Evolutionary conservation across 1,139 yeast species (phyloP), one percentile per base, ranked within the genome.

Genomic region (Blastobotrys buckinghamii): DNA sequence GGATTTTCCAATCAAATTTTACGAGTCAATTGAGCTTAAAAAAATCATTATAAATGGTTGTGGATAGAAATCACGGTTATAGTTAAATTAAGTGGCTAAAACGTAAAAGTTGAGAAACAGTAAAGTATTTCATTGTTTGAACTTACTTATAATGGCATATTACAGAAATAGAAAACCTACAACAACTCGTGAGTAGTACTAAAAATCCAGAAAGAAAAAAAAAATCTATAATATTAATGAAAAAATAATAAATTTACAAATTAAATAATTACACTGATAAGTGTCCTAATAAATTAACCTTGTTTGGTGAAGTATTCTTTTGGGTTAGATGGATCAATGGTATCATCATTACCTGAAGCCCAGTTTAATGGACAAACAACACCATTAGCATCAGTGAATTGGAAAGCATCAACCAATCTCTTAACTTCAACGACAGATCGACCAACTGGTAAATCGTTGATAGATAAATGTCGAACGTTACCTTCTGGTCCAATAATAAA

Each of bases 321-420:
- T 62, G 96, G 85, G 63, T 77, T 81, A 50, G 72, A 77, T 62
- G 88, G 92, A 63, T 78, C 84, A 77, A 90, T 90, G 74, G 96
- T 86, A 67, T 86, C 95, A 19, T 39, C 42, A 55, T 88, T 72
- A 76, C 97, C 97, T 75, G 94, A 90, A 64, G 87, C 86, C 97
- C 98, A 92, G 94, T 89, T 90, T 71, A 97, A 97, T 50, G 97
- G 97, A 76, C 96, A 87, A 61, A 92, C 97, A 75, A 92, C 96
- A 75, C 97, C 96, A 81, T 90, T 76, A 79, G 87, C 84, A 74
- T 90, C 96, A 66, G 96, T 84, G 88, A 92, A 89, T 78, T 90
- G 95, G 96, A 92, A 90, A 64, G 97, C 97, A 71, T 92, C 97
- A 60, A 92, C 81, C 71, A 92, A 82, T 84, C 98, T 89, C 69